These are phyloP conservation scores for Magnusiomyces clavatus DNA, from an alignment of 1,139 yeast species.

Conservation along the genomic window DNA sequence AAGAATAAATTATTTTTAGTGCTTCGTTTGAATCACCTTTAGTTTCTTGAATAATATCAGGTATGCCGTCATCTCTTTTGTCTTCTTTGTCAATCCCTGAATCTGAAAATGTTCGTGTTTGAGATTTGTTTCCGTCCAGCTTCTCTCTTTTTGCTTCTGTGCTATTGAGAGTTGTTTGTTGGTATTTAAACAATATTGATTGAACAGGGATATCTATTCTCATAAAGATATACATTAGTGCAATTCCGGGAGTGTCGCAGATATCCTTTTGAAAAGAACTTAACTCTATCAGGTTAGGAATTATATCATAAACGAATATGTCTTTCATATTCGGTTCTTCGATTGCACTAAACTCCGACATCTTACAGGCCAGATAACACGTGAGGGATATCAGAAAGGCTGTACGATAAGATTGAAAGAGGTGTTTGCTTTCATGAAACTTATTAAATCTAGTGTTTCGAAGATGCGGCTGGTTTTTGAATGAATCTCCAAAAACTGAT, in stretches of 20 bases:
- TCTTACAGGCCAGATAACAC: slow-evolving; percentile 12
- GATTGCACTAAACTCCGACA: slow-evolving; percentile 10
- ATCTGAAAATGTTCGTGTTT: too few species aligned
- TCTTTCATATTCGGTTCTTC: slow-evolving; percentile 7
- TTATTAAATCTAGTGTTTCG: too few species aligned
- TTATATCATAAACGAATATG: slow-evolving; percentile 7
- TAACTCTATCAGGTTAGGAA: slow-evolving; percentile 10
- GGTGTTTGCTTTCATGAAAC: neutral
- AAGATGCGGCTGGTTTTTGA: neutral
- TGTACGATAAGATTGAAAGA: slow-evolving; percentile 7
- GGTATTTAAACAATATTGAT: slow-evolving; percentile 5
- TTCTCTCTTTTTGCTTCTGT: neutral
- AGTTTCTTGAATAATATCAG: neutral
- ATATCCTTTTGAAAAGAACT: slow-evolving; percentile 10
- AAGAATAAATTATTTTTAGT: neutral
- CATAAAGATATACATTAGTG: slow-evolving; percentile 14
- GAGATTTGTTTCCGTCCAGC: too few species aligned
- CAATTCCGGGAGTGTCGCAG: slow-evolving; percentile 14
- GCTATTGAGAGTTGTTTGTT: neutral
- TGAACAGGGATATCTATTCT: slow-evolving; percentile 10
- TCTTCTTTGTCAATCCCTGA: neutral
- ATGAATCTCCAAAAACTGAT: neutral
- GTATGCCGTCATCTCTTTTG: neutral
- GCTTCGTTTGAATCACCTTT: neutral
- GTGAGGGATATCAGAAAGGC: slow-evolving; percentile 10